phyloP scores from a whole-genome alignment of 2,329 filamentous ascomycete species.

The Hypoxylon sp. region DNA sequence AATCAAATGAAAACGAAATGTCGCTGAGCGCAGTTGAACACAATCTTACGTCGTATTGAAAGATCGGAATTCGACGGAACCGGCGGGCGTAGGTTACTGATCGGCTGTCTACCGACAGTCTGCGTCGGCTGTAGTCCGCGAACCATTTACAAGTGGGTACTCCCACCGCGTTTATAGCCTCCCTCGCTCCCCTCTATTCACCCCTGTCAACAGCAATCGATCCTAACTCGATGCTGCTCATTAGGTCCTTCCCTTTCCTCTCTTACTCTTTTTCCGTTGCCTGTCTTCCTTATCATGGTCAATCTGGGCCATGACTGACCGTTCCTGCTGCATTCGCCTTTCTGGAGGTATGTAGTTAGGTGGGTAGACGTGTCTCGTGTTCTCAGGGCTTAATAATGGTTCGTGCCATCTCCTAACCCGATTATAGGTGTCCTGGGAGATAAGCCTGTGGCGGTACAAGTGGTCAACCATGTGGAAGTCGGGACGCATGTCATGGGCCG shows the following conservation, averaged over 20 bases:
- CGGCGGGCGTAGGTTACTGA: slow-evolving; percentile 5
- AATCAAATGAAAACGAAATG: slow-evolving; percentile 21
- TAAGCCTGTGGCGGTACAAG: slow-evolving; percentile 46
- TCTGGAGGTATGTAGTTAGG: slow-evolving; percentile 26
- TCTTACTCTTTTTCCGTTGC: slow-evolving; percentile 6
- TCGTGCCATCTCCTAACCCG: slow-evolving; percentile 23
- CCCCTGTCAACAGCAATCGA: background rate
- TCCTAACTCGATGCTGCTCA: background rate
- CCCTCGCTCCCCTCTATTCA: slow-evolving; percentile 12
- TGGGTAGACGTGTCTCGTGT: slow-evolving; percentile 16
- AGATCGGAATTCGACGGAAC: background rate
- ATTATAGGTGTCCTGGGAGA: slow-evolving; percentile 29
- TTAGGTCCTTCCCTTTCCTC: background rate
- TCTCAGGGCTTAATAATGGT: slow-evolving; percentile 14
- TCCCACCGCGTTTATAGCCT: slow-evolving; percentile 24
- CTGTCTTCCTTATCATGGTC: slow-evolving; percentile 23
- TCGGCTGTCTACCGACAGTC: slow-evolving; percentile 19
- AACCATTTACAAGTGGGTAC: slow-evolving; percentile 33
- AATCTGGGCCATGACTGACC: slow-evolving; percentile 2
- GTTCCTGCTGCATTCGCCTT: slow-evolving; percentile 10
- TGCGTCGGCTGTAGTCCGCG: slow-evolving; percentile 34
- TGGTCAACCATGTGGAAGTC: slow-evolving; percentile 93
- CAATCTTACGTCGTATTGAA: slow-evolving; percentile 21
- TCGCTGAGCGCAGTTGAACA: background rate
- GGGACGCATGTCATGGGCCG: slow-evolving; percentile 74